Base-by-base conservation (phyloP, 2,329 filamentous ascomycete genomes). In the Trematosphaeria pertusa region DNA sequence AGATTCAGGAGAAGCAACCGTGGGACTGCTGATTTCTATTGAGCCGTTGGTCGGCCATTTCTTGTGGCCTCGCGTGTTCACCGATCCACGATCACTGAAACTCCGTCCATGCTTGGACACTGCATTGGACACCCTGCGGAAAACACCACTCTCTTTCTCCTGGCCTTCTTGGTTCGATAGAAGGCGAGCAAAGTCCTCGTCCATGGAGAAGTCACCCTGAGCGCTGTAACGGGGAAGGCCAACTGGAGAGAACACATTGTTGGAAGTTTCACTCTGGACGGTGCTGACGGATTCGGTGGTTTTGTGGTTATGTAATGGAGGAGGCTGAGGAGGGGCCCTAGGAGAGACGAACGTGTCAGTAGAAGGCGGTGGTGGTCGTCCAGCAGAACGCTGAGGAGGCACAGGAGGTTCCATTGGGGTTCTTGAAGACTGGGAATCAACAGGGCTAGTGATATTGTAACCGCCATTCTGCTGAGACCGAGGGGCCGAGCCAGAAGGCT, bases 181-280 rank as follows among this genome's bases (percentile, higher is more conserved):
- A 47, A 97, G 93, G 46, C 92, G 87, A 43, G 89, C 88, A 84
- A 97, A 91, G 67, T 97, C 94, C 71, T 97, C 92, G 56, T 97
- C 93, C 87, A 96, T 86, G 49, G 88, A 94, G 65, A 97, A 94
- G 56, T 96, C 91, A 43, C 87, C 90, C 41, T 89, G 90, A 33
- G 83, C 81, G 71, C 88, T 96, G 51, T 83, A 75, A 28, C 76
- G 75, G 10, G 77, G 77, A 37, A 74, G 50, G n/a, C 51, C 58
- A 20, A 57, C 56, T 12, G 62, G 48, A 3, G 59, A 57, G 19
- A 60, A 54, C 7, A 43, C 52, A 43, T 62, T 59, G 44, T 65
- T 59, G 4, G 71, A 72, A 38, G 43, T 67, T 48, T 65, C 73
- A 52, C 70, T 78, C 33, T 73, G 73, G 31, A 72, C 57, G 18